Base-by-base conservation (phyloP, 2,329 filamentous ascomycete genomes). In the Cordyceps tenuipes region DNA sequence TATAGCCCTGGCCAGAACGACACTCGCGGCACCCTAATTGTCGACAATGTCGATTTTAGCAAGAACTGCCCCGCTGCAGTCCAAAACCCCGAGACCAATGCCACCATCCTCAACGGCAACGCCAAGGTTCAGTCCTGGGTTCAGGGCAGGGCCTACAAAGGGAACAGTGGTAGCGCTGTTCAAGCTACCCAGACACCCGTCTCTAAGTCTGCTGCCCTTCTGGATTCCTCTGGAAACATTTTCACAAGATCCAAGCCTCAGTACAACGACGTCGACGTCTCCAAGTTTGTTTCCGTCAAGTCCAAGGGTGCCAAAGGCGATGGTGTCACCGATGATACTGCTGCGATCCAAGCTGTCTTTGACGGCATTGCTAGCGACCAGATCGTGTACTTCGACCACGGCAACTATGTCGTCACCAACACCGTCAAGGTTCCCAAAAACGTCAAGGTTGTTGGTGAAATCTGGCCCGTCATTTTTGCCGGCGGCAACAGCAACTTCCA, bases 401-500 rank as follows among this genome's bases (percentile, higher is more conserved):
- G 89, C 59, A 82, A 86, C 54, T 91, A 92, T 71, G 72, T 89
- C 59, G 76, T 92, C 65, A 85, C 82, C 48, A 79, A 83, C 66
- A 92, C 89, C 1, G 76, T 92, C 71, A 81, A 82, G 65, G 80
- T 92, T 9, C 89, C 89, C 61, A 88, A 88, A 77, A 83, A 91
- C 68, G 85, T 93, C 76, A 89, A 87, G 75, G 92, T 97, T 70
- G 90, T 89, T 8, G 93, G 93, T 67, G 91, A 97, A 75, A 86
- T 95, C 70, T 96, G 90, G 90, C 88, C 93, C 3, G 76, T 96
- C 63, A 88, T 97, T 72, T 88, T 97, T 81, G 92, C 90, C 29
- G 83, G 86, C 55, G 92, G 92, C 57, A 70, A 76, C 68, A 79
- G 75, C 39, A 80, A 82, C 64, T 97, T 97, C 78, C 76, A 80